These are phyloP conservation scores for Penicillium salamii DNA, from an alignment of 495 filamentous ascomycete species.

Conservation along the genomic window DNA sequence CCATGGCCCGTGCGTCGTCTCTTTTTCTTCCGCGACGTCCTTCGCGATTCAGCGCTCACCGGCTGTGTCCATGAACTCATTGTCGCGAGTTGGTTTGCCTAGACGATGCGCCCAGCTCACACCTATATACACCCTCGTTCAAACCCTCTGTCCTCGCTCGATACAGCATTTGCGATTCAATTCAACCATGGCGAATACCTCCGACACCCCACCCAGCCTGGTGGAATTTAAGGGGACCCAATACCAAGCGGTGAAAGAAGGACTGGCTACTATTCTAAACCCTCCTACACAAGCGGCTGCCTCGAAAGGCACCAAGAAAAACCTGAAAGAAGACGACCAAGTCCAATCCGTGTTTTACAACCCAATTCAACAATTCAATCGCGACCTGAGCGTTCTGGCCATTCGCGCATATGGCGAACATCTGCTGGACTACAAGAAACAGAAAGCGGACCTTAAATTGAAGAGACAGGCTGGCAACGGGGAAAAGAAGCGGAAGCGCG, in stretches of 20 bases:
- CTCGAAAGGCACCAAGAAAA: constrained; percentile 38
- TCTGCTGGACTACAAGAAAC: constrained; percentile 41
- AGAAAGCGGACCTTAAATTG: constrained; percentile 33
- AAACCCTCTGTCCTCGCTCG: not conserved
- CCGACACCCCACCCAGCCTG: constrained; percentile 11
- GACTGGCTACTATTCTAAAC: constrained; percentile 63
- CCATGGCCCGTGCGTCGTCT: constrained; percentile 21
- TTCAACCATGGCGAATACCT: constrained; percentile 13
- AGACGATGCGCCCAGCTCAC: constrained; percentile 18
- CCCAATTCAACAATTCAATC: constrained; percentile 97
- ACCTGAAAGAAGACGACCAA: constrained; percentile 48
- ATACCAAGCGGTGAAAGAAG: constrained; percentile 67
- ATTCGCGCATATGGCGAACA: constrained; percentile 82
- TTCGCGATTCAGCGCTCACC: constrained; percentile 1
- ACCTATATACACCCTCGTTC: not conserved
- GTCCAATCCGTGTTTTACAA: constrained; percentile 94
- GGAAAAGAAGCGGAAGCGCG: constrained; percentile 49
- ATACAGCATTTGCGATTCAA: constrained; percentile 5
- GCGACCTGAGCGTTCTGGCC: constrained; percentile 87
- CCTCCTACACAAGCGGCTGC: constrained; percentile 47
- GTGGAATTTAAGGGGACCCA: constrained; percentile 45
- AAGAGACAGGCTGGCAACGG: constrained; percentile 41
- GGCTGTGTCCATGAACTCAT: constrained; percentile 13
- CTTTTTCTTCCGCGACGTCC: constrained; percentile 14
- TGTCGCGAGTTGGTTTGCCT: not conserved